Evolutionary conservation across 108 stramenopile genomes (phyloP).

Genomic region (Craspedostauros australis): DNA sequence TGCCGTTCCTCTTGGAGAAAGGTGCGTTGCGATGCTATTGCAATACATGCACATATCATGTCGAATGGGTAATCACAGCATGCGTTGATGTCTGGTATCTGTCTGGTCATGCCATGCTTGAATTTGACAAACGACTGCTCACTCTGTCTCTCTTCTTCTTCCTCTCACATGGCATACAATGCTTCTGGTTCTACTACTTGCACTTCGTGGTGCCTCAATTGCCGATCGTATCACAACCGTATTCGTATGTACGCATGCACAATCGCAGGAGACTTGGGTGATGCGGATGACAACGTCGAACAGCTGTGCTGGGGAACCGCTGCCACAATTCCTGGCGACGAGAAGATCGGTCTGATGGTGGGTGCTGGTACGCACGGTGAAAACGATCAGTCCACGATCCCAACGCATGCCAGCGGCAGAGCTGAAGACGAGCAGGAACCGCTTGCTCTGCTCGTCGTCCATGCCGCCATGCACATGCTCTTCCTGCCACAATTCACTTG

Average conservation of each 20-base stretch:
- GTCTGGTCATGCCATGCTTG: too few relatives aligned
- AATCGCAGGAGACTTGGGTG: slow-evolving; percentile 68
- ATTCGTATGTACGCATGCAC: too few relatives aligned
- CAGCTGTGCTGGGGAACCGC: slow-evolving; percentile 75
- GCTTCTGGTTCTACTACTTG: not conserved
- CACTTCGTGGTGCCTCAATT: not conserved
- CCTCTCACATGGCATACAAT: not conserved
- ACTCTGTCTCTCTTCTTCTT: not conserved
- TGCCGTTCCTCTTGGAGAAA: slow-evolving; percentile 89
- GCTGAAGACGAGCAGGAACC: slow-evolving; percentile 77
- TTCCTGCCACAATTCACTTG: slow-evolving; percentile 92
- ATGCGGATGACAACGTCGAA: slow-evolving; percentile 70
- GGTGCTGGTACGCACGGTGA: slow-evolving; percentile 15
- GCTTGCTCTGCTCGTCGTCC: slow-evolving; percentile 83
- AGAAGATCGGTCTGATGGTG: slow-evolving; percentile 48
- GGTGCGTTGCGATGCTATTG: slow-evolving; percentile 23
- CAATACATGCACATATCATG: too few relatives aligned
- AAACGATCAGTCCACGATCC: slow-evolving; percentile 1
- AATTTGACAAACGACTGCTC: too few relatives aligned
- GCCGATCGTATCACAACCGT: not conserved
- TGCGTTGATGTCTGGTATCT: too few relatives aligned
- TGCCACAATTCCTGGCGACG: slow-evolving; percentile 26
- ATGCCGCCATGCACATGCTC: slow-evolving; percentile 92
- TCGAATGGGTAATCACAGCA: too few relatives aligned
- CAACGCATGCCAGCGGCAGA: not conserved